These are phyloP conservation scores for Ophiostoma pallidulum DNA, from an alignment of 2,329 filamentous ascomycete species.

Conservation along the genomic window DNA sequence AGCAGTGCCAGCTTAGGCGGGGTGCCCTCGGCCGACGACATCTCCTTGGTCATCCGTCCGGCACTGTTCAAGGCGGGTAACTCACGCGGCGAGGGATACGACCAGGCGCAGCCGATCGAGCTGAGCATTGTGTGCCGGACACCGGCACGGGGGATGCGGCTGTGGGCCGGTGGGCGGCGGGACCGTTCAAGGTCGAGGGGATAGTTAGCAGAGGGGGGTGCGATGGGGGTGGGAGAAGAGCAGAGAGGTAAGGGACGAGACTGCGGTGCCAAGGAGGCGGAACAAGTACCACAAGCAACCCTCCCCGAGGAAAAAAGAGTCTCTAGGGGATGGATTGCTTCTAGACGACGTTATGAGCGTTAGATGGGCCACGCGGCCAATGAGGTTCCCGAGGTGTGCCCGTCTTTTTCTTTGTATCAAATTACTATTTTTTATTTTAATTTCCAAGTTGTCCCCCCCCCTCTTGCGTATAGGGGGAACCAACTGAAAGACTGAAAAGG, in stretches of 20 bases:
- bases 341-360: background rate
- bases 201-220: too few species aligned
- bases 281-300: too few species aligned
- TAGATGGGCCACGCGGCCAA: background rate
- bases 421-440: constrained; percentile 3
- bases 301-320: too few species aligned
- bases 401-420: background rate
- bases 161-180: background rate
- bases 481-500: background rate
- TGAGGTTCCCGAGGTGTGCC: background rate
- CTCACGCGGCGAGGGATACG: constrained; percentile 12
- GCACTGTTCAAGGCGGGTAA: constrained; percentile 12
- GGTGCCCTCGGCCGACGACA: constrained; percentile 3
- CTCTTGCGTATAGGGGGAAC: background rate
- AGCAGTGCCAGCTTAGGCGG: background rate
- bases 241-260: too few species aligned
- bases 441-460: background rate
- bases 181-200: constrained; percentile 2
- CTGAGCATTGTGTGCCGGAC: constrained; percentile 7
- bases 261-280: too few species aligned
- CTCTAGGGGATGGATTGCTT: too few species aligned
- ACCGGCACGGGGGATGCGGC: background rate
- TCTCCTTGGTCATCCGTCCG: constrained; percentile 10
- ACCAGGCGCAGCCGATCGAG: constrained; percentile 2
- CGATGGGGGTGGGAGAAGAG: background rate